Evolutionary conservation across 176 grass and related monocot genomes (phyloP).

Genomic region (Luzula sylvatica): DNA sequence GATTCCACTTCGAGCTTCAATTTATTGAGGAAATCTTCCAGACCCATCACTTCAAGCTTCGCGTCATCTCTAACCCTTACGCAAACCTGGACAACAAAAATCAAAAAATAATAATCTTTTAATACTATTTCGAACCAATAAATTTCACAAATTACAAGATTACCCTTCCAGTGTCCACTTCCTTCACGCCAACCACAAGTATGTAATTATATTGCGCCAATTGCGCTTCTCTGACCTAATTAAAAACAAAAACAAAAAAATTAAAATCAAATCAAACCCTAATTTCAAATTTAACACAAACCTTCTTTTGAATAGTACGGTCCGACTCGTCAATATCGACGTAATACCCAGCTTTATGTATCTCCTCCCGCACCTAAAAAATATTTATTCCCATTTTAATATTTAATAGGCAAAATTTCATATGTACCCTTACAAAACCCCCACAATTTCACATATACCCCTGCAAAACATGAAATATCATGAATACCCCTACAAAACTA

Average conservation of each 20-base stretch:
- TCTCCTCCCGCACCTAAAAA: slow-evolving; percentile 53
- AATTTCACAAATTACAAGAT: background rate
- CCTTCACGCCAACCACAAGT: slow-evolving; percentile 85
- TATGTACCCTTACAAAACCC: too few species aligned
- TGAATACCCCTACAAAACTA: too few species aligned
- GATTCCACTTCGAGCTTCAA: slow-evolving; percentile 53
- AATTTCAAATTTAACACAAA: slow-evolving; percentile 8
- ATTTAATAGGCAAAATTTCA: too few species aligned
- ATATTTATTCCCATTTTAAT: too few species aligned
- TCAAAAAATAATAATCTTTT: background rate
- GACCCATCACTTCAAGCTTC: slow-evolving; percentile 37
- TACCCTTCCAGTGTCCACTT: slow-evolving; percentile 67
- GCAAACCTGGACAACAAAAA: slow-evolving; percentile 42
- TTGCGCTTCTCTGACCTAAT: slow-evolving; percentile 80
- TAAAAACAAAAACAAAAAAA: background rate
- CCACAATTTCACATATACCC: too few species aligned
- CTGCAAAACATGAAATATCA: too few species aligned
- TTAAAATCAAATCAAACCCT: slow-evolving; percentile 5
- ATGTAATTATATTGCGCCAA: slow-evolving; percentile 91
- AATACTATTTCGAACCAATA: background rate
- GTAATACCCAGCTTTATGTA: slow-evolving; percentile 69
- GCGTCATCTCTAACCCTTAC: slow-evolving; percentile 70
- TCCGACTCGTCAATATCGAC: slow-evolving; percentile 71
- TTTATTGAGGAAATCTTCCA: slow-evolving; percentile 42
- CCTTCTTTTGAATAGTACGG: slow-evolving; percentile 98